Conservation (phyloP, 768 basidiomycete genomes). For the Tubosaeta sp. region DNA sequence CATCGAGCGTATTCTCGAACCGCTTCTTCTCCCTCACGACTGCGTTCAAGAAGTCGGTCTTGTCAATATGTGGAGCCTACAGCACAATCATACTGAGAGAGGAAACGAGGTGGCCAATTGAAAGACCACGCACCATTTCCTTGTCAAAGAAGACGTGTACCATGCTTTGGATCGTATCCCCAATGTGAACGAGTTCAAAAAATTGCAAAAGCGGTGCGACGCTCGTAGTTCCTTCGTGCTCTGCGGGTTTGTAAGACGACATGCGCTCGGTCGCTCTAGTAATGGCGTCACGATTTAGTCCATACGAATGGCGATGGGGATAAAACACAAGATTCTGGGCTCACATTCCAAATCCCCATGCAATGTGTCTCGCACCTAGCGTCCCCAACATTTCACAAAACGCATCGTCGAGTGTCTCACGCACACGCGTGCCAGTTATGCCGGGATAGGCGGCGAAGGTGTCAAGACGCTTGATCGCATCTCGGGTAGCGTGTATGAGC, state of each 20-base stretch:
- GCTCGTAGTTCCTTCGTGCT: conserved; percentile 73
- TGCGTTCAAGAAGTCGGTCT: conserved; percentile 87
- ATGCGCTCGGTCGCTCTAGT: conserved; percentile 84
- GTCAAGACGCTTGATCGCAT: conserved; percentile 87
- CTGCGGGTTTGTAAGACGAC: conserved; percentile 84
- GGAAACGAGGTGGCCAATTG: not conserved
- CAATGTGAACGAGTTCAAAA: conserved; percentile 95
- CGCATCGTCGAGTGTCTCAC: conserved; percentile 91
- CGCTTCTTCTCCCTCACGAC: conserved; percentile 96
- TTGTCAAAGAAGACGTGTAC: conserved; percentile 98
- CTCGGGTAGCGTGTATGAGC: conserved; percentile 90
- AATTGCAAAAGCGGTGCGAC: conserved; percentile 95
- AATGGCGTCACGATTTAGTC: not conserved
- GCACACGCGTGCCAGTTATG: conserved; percentile 78
- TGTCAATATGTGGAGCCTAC: conserved; percentile 84
- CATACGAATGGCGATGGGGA: not conserved
- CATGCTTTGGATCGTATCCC: conserved; percentile 97
- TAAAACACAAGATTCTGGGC: conserved; percentile 19
- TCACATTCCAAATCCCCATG: conserved; percentile 72
- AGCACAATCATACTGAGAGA: not conserved
- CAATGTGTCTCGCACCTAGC: conserved; percentile 74
- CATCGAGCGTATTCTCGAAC: conserved; percentile 90
- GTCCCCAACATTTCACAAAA: conserved; percentile 82
- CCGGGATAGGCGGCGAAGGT: conserved; percentile 88
- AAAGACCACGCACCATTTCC: conserved; percentile 60